Evolutionary conservation across 2,329 filamentous ascomycete genomes (phyloP).

Genomic region (Cercospora sesami): DNA sequence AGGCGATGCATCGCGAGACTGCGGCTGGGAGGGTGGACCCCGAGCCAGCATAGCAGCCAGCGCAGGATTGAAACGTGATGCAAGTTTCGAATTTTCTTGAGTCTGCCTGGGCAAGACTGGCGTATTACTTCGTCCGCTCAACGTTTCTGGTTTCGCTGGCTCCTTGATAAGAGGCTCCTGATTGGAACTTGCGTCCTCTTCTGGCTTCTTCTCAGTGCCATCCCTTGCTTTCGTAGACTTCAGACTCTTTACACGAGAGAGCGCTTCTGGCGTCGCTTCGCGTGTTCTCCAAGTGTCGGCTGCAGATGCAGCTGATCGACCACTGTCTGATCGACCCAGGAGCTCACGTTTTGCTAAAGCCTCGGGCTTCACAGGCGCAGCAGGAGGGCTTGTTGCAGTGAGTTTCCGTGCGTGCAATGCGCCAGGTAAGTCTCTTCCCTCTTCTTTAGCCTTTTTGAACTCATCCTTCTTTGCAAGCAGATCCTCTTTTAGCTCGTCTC

Average conservation of each 20-base stretch:
- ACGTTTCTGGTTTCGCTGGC: not conserved
- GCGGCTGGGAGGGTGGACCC: conserved; percentile 61
- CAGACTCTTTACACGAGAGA: conserved; percentile 45
- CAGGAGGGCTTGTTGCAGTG: conserved; percentile 27
- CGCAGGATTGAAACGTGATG: conserved; percentile 82
- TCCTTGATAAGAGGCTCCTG: not conserved
- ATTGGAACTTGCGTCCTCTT: conserved; percentile 1
- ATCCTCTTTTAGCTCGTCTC: conserved; percentile 87
- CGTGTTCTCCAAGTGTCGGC: conserved; percentile 25
- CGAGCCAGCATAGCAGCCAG: conserved; percentile 79
- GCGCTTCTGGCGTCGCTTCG: conserved; percentile 50
- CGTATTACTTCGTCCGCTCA: conserved; percentile 7
- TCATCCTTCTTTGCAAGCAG: conserved; percentile 61
- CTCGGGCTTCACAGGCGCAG: conserved; percentile 38
- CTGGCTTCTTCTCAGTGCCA: conserved; percentile 7
- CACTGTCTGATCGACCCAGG: conserved; percentile 35
- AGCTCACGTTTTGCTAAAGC: conserved; percentile 49
- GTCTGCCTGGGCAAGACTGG: conserved; percentile 37
- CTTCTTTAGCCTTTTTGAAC: conserved; percentile 49
- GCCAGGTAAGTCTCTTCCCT: conserved; percentile 42
- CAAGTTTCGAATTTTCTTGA: conserved; percentile 56
- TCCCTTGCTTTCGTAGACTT: conserved; percentile 33
- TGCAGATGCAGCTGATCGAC: conserved; percentile 13
- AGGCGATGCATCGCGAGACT: conserved; percentile 33
- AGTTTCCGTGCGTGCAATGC: conserved; percentile 38